A percentile compares a stretch with the other conserved stretches of the same genome.
Evolutionary conservation across 495 filamentous ascomycete species (phyloP).

Genomic region (Aspergillus nidulans): DNA sequence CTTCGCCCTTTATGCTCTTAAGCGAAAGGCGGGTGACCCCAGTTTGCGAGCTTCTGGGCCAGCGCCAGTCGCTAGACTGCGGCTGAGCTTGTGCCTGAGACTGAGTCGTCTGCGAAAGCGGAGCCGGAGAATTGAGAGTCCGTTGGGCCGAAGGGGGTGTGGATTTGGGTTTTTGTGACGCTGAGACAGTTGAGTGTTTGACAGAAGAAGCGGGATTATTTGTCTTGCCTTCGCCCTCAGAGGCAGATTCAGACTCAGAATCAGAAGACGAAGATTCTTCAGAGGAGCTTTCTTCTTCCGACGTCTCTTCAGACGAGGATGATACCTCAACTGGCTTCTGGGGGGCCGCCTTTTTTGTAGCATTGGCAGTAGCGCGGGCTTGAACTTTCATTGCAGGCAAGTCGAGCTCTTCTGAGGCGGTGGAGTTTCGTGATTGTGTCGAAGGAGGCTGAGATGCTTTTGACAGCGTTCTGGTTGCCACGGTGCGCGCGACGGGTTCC

Average conservation of each 20-base stretch:
- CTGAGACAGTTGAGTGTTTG: background rate
- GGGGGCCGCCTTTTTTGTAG: background rate
- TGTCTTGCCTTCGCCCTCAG: background rate
- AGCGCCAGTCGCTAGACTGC: background rate
- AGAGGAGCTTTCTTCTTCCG: background rate
- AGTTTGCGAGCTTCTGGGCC: background rate
- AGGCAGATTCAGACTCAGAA: background rate
- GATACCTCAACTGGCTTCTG: slow-evolving; percentile 1
- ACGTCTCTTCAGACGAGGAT: background rate
- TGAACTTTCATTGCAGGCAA: slow-evolving; percentile 8
- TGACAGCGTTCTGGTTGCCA: background rate
- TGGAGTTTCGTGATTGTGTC: slow-evolving; percentile 4
- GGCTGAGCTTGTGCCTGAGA: background rate
- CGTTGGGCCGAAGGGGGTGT: background rate
- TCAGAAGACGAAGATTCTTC: background rate
- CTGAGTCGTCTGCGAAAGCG: background rate
- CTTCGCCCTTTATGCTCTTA: slow-evolving; percentile 10
- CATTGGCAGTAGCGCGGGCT: slow-evolving; percentile 1
- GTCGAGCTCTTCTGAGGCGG: slow-evolving; percentile 3
- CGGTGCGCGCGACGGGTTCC: background rate
- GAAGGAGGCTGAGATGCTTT: background rate
- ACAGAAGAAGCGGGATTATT: background rate
- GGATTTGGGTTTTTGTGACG: background rate
- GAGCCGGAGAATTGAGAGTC: background rate
- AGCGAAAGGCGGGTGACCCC: slow-evolving; percentile 5